These are phyloP conservation scores for Typha latifolia DNA, from an alignment of 176 grass and related monocot genomes.

Conservation along the genomic window DNA sequence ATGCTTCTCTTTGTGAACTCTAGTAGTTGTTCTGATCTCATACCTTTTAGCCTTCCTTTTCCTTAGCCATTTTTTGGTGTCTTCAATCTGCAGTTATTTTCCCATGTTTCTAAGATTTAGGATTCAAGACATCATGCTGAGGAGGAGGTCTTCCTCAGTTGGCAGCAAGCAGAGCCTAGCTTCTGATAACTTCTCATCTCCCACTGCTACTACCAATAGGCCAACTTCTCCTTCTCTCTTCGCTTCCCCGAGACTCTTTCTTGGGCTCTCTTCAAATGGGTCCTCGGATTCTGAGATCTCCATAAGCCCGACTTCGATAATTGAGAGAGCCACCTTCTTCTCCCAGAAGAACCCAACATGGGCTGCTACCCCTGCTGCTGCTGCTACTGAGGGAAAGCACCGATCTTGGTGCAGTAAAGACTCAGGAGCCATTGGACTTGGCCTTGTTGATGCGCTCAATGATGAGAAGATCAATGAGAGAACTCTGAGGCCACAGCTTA, in stretches of 20 bases:
- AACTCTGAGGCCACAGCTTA: slow-evolving; percentile 6
- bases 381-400: slow-evolving; percentile 4
- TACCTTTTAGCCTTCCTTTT: neutral
- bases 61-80: neutral
- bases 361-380: neutral
- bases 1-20: too few species aligned
- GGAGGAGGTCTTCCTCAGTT: slow-evolving; percentile 27
- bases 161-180: slow-evolving; percentile 24
- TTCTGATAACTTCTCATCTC: slow-evolving; percentile 19
- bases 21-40: neutral
- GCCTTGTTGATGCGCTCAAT: slow-evolving; percentile 43
- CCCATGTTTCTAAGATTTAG: slow-evolving; percentile 27
- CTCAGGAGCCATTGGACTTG: slow-evolving; percentile 31
- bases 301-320: slow-evolving; percentile 44
- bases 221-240: neutral
- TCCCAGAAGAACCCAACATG: neutral
- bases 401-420: slow-evolving; percentile 17
- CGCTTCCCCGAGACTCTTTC: slow-evolving; percentile 25
- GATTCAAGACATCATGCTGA: slow-evolving; percentile 37
- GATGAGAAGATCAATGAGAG: slow-evolving; percentile 13
- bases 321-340: slow-evolving; percentile 34
- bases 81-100: neutral
- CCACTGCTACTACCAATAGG: neutral
- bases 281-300: slow-evolving; percentile 10
- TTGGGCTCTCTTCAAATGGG: slow-evolving; percentile 20